Evolutionary conservation across 805 yeast species (phyloP).

Genomic region (Saccharomyces paradoxus): DNA sequence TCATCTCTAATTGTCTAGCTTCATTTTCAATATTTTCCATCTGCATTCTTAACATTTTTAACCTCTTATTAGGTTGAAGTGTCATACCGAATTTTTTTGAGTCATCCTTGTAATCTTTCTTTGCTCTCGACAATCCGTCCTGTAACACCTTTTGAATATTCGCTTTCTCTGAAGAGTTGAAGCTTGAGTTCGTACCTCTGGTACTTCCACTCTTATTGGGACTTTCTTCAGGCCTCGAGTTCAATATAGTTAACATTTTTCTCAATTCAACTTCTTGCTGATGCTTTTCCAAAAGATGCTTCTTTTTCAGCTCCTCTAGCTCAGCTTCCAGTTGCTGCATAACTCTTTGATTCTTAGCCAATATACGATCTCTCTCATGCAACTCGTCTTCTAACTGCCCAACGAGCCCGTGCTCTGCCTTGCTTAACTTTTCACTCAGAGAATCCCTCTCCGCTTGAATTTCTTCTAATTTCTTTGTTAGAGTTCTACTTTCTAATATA

Average conservation of each 20-base stretch:
- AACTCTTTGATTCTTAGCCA: constrained; percentile 55
- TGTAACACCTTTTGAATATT: constrained; percentile 27
- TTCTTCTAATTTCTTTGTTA: constrained; percentile 43
- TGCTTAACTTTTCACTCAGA: constrained; percentile 53
- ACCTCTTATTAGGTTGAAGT: constrained; percentile 65
- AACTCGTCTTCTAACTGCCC: constrained; percentile 58
- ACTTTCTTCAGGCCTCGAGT: constrained; percentile 34
- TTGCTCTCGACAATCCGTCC: constrained; percentile 32
- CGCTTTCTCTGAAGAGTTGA: constrained; percentile 9
- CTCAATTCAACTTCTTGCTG: constrained; percentile 71
- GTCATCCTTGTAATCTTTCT: constrained; percentile 34
- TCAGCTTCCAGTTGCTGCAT: constrained; percentile 57
- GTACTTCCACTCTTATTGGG: constrained; percentile 1
- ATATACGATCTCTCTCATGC: constrained; percentile 58
- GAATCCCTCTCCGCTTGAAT: constrained; percentile 49
- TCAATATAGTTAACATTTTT: constrained; percentile 57
- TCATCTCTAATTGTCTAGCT: constrained; percentile 80
- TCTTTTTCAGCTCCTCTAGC: constrained; percentile 58
- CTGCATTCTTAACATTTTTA: constrained; percentile 66
- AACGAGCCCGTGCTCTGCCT: constrained; percentile 80
- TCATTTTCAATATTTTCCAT: constrained; percentile 80
- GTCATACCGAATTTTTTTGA: constrained; percentile 35
- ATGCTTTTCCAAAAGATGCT: constrained; percentile 54
- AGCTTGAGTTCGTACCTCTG: constrained; percentile 18
- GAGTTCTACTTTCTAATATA: constrained; percentile 48